Base-by-base conservation (phyloP, 345 rosid species). In the Camelina laxa region DNA sequence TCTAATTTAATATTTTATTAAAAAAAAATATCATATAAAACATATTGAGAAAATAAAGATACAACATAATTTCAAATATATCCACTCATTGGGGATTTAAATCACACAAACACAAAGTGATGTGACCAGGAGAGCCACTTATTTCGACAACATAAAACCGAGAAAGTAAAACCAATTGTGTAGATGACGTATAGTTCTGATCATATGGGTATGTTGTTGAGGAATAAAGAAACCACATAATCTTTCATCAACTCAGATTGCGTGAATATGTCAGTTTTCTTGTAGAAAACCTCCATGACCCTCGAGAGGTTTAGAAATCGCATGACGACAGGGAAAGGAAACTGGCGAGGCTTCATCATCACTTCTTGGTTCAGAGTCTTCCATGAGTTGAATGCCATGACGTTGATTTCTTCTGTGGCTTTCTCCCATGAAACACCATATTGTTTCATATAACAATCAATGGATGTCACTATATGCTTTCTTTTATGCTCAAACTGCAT, bases 321-420 rank as follows among this genome's bases (percentile, higher is more conserved):
- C 55, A 10, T n/a, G n/a, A 56, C 1, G 3, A 56, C 1, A 20
- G 72, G 58, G 33, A 55, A 54, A 54, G 58, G 15, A 55, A 35
- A 54, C 0, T 22, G 16, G 19, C 2, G 20, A 56, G 60, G 67
- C 5, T 10, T 65, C 16, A 2, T 30, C 74, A 69, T 64, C 27
- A 58, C 42, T 47, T 75, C 66, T 58, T 60, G 51, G 12, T 75
- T 66, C 1, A 75, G 33, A 50, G 19, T 49, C 33, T 75, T 75
- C 79, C 79, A 67, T 47, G 5, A 8, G 4, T 75, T 20, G 12
- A 2, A n/a, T 50, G 31, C 11, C 39, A 35, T 35, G 39, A 35
- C 11, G 0, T 35, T 7, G 39, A 9, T 35, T 1, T 35, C 39
- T 35, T 35, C 11, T 1, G 2, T 35, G 39, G 11, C 39, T 35